phyloP scores from a whole-genome alignment of 139 green algal genomes.

The Chlamydomonas incerta region DNA sequence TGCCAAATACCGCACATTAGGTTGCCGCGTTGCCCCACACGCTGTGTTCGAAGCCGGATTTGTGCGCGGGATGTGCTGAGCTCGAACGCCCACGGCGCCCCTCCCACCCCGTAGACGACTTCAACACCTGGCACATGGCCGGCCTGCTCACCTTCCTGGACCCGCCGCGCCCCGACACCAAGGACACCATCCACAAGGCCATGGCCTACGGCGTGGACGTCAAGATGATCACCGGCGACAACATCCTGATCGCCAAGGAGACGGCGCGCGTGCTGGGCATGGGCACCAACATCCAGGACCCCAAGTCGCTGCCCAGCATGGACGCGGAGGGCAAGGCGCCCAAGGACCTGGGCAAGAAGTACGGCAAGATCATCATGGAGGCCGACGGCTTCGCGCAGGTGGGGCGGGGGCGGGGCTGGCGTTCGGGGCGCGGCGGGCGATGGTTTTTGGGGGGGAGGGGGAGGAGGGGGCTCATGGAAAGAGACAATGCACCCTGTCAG shows the following conservation, averaged over 20 bases:
- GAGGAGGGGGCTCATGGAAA: no score
- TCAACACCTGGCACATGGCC: slow-evolving; percentile 69
- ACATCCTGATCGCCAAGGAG: slow-evolving; percentile 90
- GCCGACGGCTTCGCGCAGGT: slow-evolving; percentile 89
- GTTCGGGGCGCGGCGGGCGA: no score
- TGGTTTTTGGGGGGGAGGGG: no score
- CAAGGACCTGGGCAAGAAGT: slow-evolving; percentile 78
- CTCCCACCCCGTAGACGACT: not conserved
- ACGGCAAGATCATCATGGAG: slow-evolving; percentile 79
- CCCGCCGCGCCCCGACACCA: slow-evolving; percentile 87
- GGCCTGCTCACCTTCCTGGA: slow-evolving; percentile 93
- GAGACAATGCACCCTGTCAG: no score
- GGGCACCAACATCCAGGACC: slow-evolving; percentile 83
- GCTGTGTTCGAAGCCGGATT: no score
- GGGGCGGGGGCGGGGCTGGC: not conserved
- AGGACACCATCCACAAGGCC: slow-evolving; percentile 79
- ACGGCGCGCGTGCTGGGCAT: slow-evolving; percentile 83
- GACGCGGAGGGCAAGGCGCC: slow-evolving; percentile 78
- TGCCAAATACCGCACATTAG: no score
- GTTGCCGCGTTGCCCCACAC: no score
- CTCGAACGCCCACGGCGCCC: no score
- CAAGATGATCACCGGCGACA: slow-evolving; percentile 93
- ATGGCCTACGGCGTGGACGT: slow-evolving; percentile 86
- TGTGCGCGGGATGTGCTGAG: no score
- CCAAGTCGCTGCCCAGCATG: slow-evolving; percentile 58